Conservation (phyloP, 2,329 filamentous ascomycete genomes). For the Davidsoniella australis region DNA sequence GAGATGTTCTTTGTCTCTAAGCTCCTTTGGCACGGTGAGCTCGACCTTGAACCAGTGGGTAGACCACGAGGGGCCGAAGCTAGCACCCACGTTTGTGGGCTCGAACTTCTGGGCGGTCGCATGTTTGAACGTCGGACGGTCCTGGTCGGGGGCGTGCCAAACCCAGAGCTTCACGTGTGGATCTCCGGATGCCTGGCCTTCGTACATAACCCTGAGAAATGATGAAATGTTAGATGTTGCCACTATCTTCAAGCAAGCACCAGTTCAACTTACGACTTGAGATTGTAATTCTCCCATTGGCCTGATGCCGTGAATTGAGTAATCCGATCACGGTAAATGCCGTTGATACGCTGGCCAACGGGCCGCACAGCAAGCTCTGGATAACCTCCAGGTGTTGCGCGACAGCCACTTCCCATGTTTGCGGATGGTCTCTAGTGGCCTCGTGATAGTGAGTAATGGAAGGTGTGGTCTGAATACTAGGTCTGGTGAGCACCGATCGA, state of each 20-base stretch:
- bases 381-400: conserved; percentile 20
- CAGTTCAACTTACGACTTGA: conserved; percentile 41
- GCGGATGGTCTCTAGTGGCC: not conserved
- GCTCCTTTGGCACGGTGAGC: conserved; percentile 56
- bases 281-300: conserved; percentile 60
- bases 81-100: conserved; percentile 55
- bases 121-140: conserved; percentile 66
- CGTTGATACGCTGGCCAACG: conserved; percentile 63
- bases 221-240: not conserved
- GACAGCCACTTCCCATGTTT: not conserved
- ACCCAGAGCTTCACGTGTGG: conserved; percentile 71
- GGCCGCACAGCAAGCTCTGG: conserved; percentile 34
- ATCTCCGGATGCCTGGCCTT: conserved; percentile 47
- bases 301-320: conserved; percentile 62
- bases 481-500: no score
- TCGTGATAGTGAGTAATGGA: not conserved
- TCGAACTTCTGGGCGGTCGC: conserved; percentile 36
- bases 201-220: conserved; percentile 46
- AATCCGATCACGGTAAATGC: conserved; percentile 73
- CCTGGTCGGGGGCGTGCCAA: conserved; percentile 65
- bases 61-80: conserved; percentile 87
- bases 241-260: not conserved
- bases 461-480: no score
- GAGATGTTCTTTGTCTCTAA: conserved; percentile 62
- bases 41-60: conserved; percentile 93